Base-by-base conservation (phyloP, 2,329 filamentous ascomycete species). In the Ceratocystis variospora region DNA sequence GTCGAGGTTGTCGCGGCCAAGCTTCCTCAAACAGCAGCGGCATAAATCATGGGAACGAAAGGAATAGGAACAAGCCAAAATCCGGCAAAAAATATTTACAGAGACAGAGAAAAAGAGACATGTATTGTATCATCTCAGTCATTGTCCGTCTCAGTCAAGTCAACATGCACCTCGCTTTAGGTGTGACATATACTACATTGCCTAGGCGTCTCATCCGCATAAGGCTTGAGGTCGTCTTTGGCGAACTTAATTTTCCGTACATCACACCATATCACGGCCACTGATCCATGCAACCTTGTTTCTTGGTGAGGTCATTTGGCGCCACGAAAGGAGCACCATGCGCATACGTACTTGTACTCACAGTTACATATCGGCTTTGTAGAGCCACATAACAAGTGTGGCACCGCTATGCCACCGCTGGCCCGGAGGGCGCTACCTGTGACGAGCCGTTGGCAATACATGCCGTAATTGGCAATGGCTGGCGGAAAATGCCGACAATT, bases 1-100 rank as follows among this genome's bases (percentile, higher is more conserved):
- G 85, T 92, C 41, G 82, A 88, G 67, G 83, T 88, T 61, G 82
- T 92, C 22, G 69, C 75, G 5, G 71, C 69, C 15, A 72, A 70
- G 66, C 71, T 77, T 5, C 59, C 61, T 17, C 50, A 64, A 25
- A 28, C 45, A n/a, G 46, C 45, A 10, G 46, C 55, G 25, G 45
- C 15, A 57, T 17, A 31, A 37, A 46, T 7, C 28, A 46, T 31
- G 31, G 28, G 25, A 65, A 33, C 41, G 25, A 46, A 41, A 37
- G 15, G 50, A 55, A 28, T 31, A 55, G 31, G 31, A 59, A 37
- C 25, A 59, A 25, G 22, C 48, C 28, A 37, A 37, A n/a, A 59
- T 41, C 37, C 37, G 37, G 37, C 37, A 3, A 31, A 31, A 57
- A 15, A 57, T 8, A 31, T 25, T 55, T 55, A 55, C 50, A 55